These are phyloP conservation scores for Lagerstroemia speciosa DNA, from an alignment of 345 rosid species.

Conservation along the genomic window DNA sequence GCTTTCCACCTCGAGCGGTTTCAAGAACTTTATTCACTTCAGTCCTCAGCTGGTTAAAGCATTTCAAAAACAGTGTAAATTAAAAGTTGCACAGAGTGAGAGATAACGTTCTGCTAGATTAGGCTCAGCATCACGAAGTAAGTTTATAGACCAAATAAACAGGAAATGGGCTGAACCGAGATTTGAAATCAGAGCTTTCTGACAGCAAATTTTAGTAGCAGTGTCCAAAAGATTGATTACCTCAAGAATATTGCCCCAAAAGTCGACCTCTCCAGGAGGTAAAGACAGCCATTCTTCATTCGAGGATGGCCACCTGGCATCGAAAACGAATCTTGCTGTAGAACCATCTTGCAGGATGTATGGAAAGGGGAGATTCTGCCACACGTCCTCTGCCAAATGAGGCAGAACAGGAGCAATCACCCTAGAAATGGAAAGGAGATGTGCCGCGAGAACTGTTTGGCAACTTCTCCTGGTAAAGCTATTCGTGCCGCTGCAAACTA, in stretches of 20 bases:
- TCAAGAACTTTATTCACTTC: constrained; percentile 94
- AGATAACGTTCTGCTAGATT: not conserved
- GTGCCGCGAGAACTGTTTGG: constrained; percentile 90
- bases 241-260: constrained; percentile 83
- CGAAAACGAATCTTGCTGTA: constrained; percentile 61
- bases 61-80: not conserved
- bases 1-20: constrained; percentile 67
- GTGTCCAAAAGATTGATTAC: constrained; percentile 21
- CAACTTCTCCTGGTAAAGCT: constrained; percentile 88
- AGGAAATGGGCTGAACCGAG: not conserved
- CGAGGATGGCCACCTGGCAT: constrained; percentile 68
- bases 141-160: not conserved
- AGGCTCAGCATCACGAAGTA: not conserved
- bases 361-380: constrained; percentile 91
- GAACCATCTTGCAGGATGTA: constrained; percentile 48
- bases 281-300: constrained; percentile 59
- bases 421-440: constrained; percentile 69
- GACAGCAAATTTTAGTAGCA: not conserved
- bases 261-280: constrained; percentile 52
- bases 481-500: constrained; percentile 51
- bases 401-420: constrained; percentile 85
- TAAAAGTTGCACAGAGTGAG: not conserved
- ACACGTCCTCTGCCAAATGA: constrained; percentile 90
- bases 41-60: constrained; percentile 58
- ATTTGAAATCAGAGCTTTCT: not conserved